Percentiles rank a stretch among this genome's conserved stretches.
phyloP scores from a whole-genome alignment of 1,284 basidiomycete species.

The Pseudozyma pruni region DNA sequence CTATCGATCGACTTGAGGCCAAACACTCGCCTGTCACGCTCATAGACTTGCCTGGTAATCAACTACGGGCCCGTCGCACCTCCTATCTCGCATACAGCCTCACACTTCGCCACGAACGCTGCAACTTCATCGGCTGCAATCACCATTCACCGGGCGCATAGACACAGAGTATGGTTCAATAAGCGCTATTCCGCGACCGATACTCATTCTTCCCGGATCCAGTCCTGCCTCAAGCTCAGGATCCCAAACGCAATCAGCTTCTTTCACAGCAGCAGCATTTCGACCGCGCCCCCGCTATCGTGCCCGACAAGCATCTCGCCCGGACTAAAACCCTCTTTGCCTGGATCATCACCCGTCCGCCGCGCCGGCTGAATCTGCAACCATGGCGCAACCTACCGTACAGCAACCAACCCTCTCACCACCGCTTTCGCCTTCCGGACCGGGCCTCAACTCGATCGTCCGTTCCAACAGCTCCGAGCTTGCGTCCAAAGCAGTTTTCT shows the following conservation, averaged over 20 bases:
- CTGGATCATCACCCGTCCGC: too few relatives aligned
- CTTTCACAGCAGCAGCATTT: slow-evolving; percentile 1
- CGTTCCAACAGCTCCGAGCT: slow-evolving; percentile 14
- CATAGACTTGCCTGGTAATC: too few relatives aligned
- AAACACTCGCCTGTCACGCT: too few relatives aligned
- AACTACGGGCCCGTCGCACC: too few relatives aligned
- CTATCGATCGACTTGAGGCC: too few relatives aligned
- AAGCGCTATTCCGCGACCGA: background rate
- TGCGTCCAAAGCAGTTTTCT: background rate
- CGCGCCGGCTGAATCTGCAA: background rate
- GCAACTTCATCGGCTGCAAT: too few relatives aligned
- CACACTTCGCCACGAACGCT: too few relatives aligned
- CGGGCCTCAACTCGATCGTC: slow-evolving; percentile 9
- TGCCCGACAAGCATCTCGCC: too few relatives aligned
- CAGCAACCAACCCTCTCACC: slow-evolving; percentile 36
- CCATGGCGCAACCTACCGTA: slow-evolving; percentile 40
- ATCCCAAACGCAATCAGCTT: slow-evolving; percentile 1
- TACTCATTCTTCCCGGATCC: background rate
- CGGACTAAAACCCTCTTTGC: too few relatives aligned
- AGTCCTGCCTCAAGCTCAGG: slow-evolving; percentile 3
- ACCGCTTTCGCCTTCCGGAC: slow-evolving; percentile 27
- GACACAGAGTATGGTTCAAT: slow-evolving; percentile 5
- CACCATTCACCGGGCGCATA: background rate
- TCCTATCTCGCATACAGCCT: too few relatives aligned
- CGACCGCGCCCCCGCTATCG: too few relatives aligned